Evolutionary conservation across 495 filamentous ascomycete species (phyloP).

Genomic region (Choiromyces venosus): DNA sequence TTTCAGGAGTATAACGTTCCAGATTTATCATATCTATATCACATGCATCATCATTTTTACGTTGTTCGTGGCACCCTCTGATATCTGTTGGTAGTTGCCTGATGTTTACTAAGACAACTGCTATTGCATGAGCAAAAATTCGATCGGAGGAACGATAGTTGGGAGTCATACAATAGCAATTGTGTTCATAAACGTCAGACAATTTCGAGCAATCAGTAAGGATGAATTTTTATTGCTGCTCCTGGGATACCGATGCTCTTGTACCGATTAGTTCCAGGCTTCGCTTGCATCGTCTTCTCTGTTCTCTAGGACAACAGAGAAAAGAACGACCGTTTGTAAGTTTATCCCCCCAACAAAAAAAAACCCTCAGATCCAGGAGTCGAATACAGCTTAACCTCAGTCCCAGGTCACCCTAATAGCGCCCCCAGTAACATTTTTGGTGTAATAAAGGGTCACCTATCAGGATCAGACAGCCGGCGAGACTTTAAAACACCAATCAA

Average conservation of each 20-base stretch:
- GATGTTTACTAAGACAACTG: not conserved
- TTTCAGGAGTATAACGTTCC: not conserved
- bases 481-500: not conserved
- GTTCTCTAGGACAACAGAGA: not conserved
- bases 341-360: no score
- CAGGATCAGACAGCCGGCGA: no score
- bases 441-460: not conserved
- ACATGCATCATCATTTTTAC: not conserved
- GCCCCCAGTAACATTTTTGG: not conserved
- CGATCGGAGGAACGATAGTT: not conserved
- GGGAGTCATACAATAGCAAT: not conserved
- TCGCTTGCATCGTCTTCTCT: not conserved
- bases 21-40: not conserved
- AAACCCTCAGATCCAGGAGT: not conserved
- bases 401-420: not conserved
- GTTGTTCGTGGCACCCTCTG: not conserved
- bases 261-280: not conserved
- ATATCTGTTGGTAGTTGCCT: not conserved
- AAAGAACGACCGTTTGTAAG: no score
- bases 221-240: not conserved
- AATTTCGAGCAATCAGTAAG: not conserved
- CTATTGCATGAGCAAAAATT: not conserved
- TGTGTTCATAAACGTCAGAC: not conserved
- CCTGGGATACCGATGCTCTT: not conserved
- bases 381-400: not conserved